A percentile compares a stretch with the other conserved stretches of the same genome.
phyloP scores from a whole-genome alignment of 352 stramenopile genomes.

The Pythium insidiosum region DNA sequence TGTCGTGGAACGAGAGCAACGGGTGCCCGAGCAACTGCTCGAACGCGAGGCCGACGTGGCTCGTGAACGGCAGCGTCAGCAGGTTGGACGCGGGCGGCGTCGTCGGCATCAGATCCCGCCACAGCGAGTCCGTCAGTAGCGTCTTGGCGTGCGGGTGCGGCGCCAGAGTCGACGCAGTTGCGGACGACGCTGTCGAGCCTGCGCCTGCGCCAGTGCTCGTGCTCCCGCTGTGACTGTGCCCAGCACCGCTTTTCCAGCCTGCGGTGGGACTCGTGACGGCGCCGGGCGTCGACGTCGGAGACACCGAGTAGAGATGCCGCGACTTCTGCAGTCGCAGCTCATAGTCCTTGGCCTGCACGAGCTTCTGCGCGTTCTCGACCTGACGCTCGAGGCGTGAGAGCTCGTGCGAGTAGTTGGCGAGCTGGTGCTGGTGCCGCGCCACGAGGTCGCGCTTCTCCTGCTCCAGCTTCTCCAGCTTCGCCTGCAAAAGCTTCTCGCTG shows the following conservation, averaged over 20 bases:
- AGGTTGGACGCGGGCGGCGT: slow-evolving; percentile 7
- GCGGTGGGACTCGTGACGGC: neutral
- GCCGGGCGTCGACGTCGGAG: neutral
- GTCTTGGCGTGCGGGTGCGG: slow-evolving; percentile 11
- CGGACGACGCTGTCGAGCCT: no score
- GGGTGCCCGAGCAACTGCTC: slow-evolving; percentile 47
- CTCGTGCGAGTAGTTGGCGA: slow-evolving; percentile 60
- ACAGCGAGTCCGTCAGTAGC: slow-evolving; percentile 42
- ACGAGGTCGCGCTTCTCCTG: slow-evolving; percentile 39
- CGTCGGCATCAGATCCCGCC: slow-evolving; percentile 31
- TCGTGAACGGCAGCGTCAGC: slow-evolving; percentile 25
- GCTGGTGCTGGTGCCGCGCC: slow-evolving; percentile 43
- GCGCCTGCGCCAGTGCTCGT: no score
- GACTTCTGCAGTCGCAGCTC: slow-evolving; percentile 44
- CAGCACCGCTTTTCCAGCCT: neutral
- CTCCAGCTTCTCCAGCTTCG: slow-evolving; percentile 25
- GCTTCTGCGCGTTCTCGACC: slow-evolving; percentile 38
- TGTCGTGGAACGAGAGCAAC: slow-evolving; percentile 38
- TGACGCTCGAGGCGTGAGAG: slow-evolving; percentile 60
- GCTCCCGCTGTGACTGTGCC: neutral
- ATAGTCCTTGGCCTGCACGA: slow-evolving; percentile 49
- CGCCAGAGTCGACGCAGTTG: neutral
- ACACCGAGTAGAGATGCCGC: slow-evolving; percentile 32
- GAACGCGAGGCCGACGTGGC: slow-evolving; percentile 47
- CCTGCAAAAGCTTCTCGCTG: slow-evolving; percentile 2